These are phyloP conservation scores for Arachis stenosperma DNA, from an alignment of 306 rosid genomes.

Conservation along the genomic window DNA sequence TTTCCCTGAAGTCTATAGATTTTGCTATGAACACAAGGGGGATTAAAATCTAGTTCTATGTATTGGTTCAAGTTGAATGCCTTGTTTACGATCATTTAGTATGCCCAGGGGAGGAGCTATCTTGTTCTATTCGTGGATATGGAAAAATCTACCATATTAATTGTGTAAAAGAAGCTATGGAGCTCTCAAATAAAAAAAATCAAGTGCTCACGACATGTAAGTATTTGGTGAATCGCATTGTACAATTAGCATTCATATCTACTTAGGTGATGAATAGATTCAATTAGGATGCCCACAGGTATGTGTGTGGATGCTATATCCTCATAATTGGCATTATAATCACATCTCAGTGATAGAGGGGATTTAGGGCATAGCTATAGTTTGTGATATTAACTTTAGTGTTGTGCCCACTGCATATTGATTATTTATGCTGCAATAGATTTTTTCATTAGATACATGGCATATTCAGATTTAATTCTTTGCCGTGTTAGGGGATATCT, in stretches of 20 bases:
- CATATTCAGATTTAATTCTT: conserved; percentile 16
- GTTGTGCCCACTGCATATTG: not conserved
- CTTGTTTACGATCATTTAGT: conserved; percentile 51
- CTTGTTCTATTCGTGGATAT: conserved; percentile 76
- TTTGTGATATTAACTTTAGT: not conserved
- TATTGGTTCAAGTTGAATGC: conserved; percentile 62
- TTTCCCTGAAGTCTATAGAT: not conserved
- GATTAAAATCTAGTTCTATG: not conserved
- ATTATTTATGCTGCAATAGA: conserved; percentile 8
- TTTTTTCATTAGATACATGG: not conserved
- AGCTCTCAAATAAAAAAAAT: conserved; percentile 54
- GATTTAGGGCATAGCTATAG: not conserved
- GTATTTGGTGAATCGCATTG: conserved; percentile 3
- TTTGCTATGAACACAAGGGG: not conserved
- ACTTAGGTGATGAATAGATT: not conserved
- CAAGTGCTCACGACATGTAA: conserved; percentile 92
- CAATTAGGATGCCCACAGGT: not conserved
- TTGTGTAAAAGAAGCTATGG: conserved; percentile 61
- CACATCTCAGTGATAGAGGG: not conserved
- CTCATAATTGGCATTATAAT: conserved; percentile 1
- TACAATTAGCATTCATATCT: not conserved
- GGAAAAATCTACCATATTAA: conserved; percentile 56
- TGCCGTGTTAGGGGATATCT: conserved; percentile 4
- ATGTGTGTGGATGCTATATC: not conserved
- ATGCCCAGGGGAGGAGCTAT: conserved; percentile 56